Evolutionary conservation across 495 filamentous ascomycete genomes (phyloP).

Genomic region (Evernia prunastri): DNA sequence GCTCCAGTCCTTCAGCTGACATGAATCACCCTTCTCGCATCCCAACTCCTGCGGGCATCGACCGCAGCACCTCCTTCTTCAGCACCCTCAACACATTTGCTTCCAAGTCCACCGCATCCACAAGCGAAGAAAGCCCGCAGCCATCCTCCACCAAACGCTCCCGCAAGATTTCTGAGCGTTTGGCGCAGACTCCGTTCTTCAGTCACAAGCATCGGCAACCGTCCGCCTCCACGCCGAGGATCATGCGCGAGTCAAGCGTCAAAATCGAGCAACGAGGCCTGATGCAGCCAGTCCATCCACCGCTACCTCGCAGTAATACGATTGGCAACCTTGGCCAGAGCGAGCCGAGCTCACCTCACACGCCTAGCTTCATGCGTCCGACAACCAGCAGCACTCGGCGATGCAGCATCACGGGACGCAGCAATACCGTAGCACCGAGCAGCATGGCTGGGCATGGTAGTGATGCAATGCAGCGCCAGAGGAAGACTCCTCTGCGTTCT

Average conservation of each 20-base stretch:
- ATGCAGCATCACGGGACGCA: slow-evolving; percentile 4
- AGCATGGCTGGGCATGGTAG: background rate
- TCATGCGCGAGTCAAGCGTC: slow-evolving; percentile 19
- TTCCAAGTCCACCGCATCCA: slow-evolving; percentile 11
- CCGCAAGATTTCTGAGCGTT: slow-evolving; percentile 15
- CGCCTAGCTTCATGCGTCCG: slow-evolving; percentile 21
- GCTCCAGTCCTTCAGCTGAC: slow-evolving; percentile 7
- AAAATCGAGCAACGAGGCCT: slow-evolving; percentile 23
- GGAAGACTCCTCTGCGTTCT: slow-evolving; percentile 4
- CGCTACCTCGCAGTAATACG: slow-evolving; percentile 25
- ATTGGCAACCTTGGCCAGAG: slow-evolving; percentile 12
- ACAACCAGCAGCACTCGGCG: slow-evolving; percentile 22
- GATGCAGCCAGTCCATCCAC: slow-evolving; percentile 26
- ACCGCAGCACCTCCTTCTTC: slow-evolving; percentile 21
- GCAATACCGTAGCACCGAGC: background rate
- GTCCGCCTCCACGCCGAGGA: background rate
- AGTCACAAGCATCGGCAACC: slow-evolving; percentile 11
- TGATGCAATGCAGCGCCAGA: background rate
- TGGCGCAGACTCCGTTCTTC: slow-evolving; percentile 17
- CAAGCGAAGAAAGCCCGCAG: slow-evolving; percentile 5
- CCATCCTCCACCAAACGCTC: slow-evolving; percentile 3
- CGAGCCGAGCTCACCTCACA: slow-evolving; percentile 15
- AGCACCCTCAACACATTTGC: slow-evolving; percentile 17
- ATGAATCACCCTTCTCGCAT: slow-evolving; percentile 18
- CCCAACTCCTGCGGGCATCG: slow-evolving; percentile 20